Conservation (phyloP, 257 asterid species). For the Plantago major region DNA sequence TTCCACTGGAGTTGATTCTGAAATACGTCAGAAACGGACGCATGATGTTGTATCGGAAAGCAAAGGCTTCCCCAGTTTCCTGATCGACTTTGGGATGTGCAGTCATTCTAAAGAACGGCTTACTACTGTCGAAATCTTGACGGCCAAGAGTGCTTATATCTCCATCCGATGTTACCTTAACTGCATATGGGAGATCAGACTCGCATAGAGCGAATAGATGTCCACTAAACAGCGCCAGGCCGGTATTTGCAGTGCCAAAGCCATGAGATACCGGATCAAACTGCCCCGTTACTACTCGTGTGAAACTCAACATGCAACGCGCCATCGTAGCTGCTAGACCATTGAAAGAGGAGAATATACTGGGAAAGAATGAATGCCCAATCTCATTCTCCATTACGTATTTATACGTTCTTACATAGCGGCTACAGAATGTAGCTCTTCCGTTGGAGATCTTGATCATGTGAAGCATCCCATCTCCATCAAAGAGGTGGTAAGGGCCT, state of each 20-base stretch:
- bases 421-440: conserved; percentile 50
- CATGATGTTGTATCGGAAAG: conserved; percentile 29
- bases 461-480: conserved; percentile 85
- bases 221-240: conserved; percentile 35
- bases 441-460: conserved; percentile 41
- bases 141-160: conserved; percentile 40
- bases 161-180: conserved; percentile 32
- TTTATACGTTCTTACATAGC: conserved; percentile 54
- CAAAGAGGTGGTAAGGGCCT: conserved; percentile 60
- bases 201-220: conserved; percentile 36
- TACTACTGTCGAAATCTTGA: conserved; percentile 30
- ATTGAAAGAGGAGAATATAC: conserved; percentile 33
- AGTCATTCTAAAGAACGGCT: conserved; percentile 31
- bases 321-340: conserved; percentile 30
- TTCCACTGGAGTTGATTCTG: conserved; percentile 27
- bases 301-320: conserved; percentile 23
- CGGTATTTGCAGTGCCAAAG: conserved; percentile 40
- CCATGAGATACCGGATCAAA: conserved; percentile 25
- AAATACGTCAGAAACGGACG: conserved; percentile 35
- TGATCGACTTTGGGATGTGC: conserved; percentile 47
- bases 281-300: conserved; percentile 24
- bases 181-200: conserved; percentile 36
- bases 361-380: conserved; percentile 29
- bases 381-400: conserved; percentile 26
- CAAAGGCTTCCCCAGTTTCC: conserved; percentile 34